These are phyloP conservation scores for Aphanomyces invadans DNA, from an alignment of 352 stramenopile species.

Conservation along the genomic window DNA sequence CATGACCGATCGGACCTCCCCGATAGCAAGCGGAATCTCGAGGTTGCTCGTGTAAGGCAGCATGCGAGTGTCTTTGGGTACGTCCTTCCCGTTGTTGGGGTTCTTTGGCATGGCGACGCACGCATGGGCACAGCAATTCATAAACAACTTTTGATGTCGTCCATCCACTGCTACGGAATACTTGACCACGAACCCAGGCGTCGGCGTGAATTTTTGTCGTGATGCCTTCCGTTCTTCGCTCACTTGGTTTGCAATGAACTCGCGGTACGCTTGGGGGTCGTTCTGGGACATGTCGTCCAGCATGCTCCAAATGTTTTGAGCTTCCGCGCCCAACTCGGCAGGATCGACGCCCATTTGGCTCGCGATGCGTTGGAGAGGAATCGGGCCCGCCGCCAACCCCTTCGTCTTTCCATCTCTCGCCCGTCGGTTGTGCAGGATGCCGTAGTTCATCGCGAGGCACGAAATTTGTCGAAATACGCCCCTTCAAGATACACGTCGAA, in stretches of 20 bases:
- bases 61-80: constrained; percentile 47
- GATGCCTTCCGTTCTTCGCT: constrained; percentile 15
- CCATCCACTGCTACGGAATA: constrained; percentile 44
- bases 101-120: constrained; percentile 69
- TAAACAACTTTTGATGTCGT: constrained; percentile 65
- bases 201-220: constrained; percentile 50
- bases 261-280: constrained; percentile 61
- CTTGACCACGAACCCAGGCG: constrained; percentile 72
- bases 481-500: neutral
- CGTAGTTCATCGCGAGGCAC: constrained; percentile 61
- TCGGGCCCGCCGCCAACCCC: constrained; percentile 42
- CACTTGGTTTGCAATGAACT: constrained; percentile 78
- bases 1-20: constrained; percentile 45
- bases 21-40: constrained; percentile 64
- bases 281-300: constrained; percentile 63
- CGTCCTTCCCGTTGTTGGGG: constrained; percentile 51
- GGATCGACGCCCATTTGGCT: constrained; percentile 74
- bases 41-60: constrained; percentile 68
- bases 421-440: constrained; percentile 74
- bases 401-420: constrained; percentile 29
- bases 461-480: neutral
- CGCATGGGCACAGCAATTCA: constrained; percentile 69
- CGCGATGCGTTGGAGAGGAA: constrained; percentile 65
- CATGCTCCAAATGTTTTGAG: constrained; percentile 58
- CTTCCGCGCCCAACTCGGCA: constrained; percentile 56